These are phyloP conservation scores for Pistacia atlantica DNA, from an alignment of 345 rosid species.

Conservation along the genomic window DNA sequence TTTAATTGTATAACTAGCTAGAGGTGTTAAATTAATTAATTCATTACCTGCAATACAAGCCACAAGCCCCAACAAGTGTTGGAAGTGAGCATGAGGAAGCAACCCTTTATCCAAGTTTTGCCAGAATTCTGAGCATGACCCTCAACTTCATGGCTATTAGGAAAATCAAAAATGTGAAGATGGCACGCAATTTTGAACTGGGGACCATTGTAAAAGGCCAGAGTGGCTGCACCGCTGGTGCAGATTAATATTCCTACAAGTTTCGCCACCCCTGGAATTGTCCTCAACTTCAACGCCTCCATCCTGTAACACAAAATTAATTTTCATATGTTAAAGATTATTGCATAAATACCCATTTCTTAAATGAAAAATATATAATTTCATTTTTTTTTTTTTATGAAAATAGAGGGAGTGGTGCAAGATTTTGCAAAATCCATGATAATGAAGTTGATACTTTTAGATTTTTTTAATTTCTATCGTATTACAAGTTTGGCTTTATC, in stretches of 20 bases:
- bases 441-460: background rate
- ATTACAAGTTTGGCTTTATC: background rate
- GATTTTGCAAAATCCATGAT: background rate
- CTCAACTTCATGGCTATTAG: constrained; percentile 19
- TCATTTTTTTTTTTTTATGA: too few species aligned
- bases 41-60: constrained; percentile 81
- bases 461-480: too few species aligned
- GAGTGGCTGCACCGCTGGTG: constrained; percentile 59
- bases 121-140: constrained; percentile 39
- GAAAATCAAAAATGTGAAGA: constrained; percentile 34
- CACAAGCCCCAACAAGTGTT: constrained; percentile 75
- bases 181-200: constrained; percentile 45
- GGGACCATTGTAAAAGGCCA: constrained; percentile 85
- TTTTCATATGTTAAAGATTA: background rate
- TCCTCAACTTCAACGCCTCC: constrained; percentile 62
- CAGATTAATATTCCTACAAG: constrained; percentile 63
- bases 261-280: constrained; percentile 65
- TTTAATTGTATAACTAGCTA: too few species aligned
- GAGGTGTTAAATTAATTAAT: too few species aligned
- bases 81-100: constrained; percentile 78
- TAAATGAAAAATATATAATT: too few species aligned
- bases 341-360: too few species aligned
- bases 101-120: constrained; percentile 77
- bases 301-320: constrained; percentile 41
- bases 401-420: background rate